Evolutionary conservation across 208 protist species (phyloP), one percentile per base, ranked within the genome.

Genomic region (Leishmania aethiopica): DNA sequence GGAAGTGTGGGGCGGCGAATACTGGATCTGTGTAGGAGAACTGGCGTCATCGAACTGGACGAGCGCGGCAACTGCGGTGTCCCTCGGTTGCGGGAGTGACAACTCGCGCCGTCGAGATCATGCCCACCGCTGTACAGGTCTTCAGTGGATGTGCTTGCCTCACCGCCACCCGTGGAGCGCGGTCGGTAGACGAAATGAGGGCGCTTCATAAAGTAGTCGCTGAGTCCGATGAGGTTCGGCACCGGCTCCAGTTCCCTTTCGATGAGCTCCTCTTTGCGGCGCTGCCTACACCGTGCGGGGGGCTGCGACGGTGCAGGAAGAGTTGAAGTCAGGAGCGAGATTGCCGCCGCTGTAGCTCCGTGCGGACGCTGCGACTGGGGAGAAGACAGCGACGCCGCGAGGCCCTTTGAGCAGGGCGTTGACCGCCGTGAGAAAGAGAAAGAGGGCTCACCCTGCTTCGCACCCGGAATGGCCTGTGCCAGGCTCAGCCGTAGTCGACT

Each of bases 221-320:
- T 71, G 1, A 89, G 40, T 10, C 86, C 86, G 13, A 89, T 62
- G 13, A 89, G 35, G 75, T 89, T 89, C 51, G 82, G 79, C 55
- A 87, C 17, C 10, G 83, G 80, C 62, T 83, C 77, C 0, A 89
- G 76, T 11, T 73, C 72, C 32, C 71, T 85, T 22, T 83, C 62
- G 19, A 82, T 35, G 25, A 84, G 45, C 37, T 75, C 77, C 51
- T 87, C 67, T 37, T 84, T 85, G 71, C 76, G 80, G 47, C 51
- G 80, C 75, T 87, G 57, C 15, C 73, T 49, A 59, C 64, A 75
- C 37, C 62, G 75, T 32, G 40, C 37, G 15, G 47, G 2, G 11
- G 28, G 13, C 15, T 53, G 59, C 1, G 62, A 57, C 13, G 64
- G 19, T 22, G 17, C 49, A 25, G 77, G 13, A 11, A 49, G 37